Percentiles rank a stretch among this genome's conserved stretches.
Conservation (phyloP, 2,329 filamentous ascomycete species). For the Ambrosiella cleistominuta region DNA sequence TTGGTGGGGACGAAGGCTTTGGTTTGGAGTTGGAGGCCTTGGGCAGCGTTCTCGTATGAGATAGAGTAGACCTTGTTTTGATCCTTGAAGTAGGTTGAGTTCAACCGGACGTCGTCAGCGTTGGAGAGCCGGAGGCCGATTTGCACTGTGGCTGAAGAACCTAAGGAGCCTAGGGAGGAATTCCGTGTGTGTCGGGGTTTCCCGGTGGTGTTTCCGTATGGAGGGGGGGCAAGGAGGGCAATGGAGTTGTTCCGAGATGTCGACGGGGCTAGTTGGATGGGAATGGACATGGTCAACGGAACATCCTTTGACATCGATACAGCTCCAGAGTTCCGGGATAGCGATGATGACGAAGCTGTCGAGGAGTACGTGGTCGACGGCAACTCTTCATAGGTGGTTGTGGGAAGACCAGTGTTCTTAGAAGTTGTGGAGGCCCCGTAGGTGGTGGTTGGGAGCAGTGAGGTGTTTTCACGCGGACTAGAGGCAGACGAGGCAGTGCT, state of each 20-base stretch:
- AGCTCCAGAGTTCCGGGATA: not conserved
- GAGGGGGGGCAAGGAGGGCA: conserved; percentile 5
- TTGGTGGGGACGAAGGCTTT: not conserved
- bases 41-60: conserved; percentile 16
- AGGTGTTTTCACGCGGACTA: not conserved
- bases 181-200: conserved; percentile 32
- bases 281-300: not conserved
- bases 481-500: not conserved
- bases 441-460: conserved; percentile 7
- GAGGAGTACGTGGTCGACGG: not conserved
- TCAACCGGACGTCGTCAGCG: conserved; percentile 30
- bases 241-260: not conserved
- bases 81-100: conserved; percentile 19
- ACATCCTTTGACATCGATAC: not conserved
- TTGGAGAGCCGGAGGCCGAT: conserved; percentile 53
- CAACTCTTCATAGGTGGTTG: not conserved
- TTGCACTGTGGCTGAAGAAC: conserved; percentile 51
- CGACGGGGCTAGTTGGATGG: not conserved
- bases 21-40: not conserved
- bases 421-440: not conserved
- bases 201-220: conserved; percentile 1
- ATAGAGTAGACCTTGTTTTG: conserved; percentile 24
- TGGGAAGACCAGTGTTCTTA: not conserved
- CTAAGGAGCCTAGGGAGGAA: conserved; percentile 32
- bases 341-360: not conserved